Conservation (phyloP, 2,329 filamentous ascomycete species). For the Berkeleyomyces rouxiae region DNA sequence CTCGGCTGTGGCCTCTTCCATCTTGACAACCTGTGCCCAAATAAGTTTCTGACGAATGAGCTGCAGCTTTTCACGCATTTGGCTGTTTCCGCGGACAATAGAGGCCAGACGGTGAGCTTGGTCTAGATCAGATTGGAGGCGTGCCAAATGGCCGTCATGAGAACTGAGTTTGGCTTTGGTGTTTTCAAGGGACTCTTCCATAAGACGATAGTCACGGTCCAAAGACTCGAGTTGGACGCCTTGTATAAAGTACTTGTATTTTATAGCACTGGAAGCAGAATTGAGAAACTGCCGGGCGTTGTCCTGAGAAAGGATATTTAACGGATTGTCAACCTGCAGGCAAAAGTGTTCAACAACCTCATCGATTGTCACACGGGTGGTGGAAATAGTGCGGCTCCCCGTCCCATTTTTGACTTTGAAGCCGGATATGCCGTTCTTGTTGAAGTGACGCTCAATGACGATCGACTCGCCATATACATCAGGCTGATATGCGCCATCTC, state of each 20-base stretch:
- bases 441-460: constrained; percentile 80
- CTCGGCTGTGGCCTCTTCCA: constrained; percentile 35
- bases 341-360: constrained; percentile 88
- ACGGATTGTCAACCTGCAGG: constrained; percentile 87
- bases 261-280: constrained; percentile 61
- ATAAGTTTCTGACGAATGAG: constrained; percentile 50
- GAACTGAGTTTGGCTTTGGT: constrained; percentile 47
- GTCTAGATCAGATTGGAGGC: constrained; percentile 40
- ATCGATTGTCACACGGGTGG: constrained; percentile 72
- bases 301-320: constrained; percentile 91
- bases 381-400: constrained; percentile 54
- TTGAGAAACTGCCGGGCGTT: constrained; percentile 88
- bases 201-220: constrained; percentile 75
- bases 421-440: constrained; percentile 52
- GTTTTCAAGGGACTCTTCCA: constrained; percentile 62
- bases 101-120: constrained; percentile 49
- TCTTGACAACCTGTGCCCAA: constrained; percentile 75
- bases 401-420: constrained; percentile 69
- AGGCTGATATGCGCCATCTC: constrained; percentile 65
- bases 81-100: constrained; percentile 47
- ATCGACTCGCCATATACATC: constrained; percentile 74
- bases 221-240: constrained; percentile 87
- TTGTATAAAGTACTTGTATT: constrained; percentile 93
- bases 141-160: constrained; percentile 45
- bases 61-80: constrained; percentile 43